A percentile compares a stretch with the other conserved stretches of the same genome.
Conservation (phyloP, 257 asterid species). For the Penstemon davidsonii region DNA sequence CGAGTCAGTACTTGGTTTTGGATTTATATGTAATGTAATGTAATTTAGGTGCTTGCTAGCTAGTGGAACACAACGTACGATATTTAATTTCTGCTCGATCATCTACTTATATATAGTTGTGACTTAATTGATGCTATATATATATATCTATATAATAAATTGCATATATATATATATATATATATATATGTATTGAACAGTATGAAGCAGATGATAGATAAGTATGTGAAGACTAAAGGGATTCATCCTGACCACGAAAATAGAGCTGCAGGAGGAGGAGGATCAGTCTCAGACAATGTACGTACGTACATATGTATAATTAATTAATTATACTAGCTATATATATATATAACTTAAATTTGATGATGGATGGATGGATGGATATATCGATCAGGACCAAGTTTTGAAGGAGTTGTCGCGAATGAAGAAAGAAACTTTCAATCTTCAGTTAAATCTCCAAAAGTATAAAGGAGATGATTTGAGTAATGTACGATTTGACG, state of each 20-base stretch:
- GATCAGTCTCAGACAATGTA: conserved; percentile 37
- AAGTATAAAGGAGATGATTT: conserved; percentile 71
- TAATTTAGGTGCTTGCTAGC: too few species aligned
- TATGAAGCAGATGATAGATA: conserved; percentile 69
- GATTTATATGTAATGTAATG: too few species aligned
- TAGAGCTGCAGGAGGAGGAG: conserved; percentile 18
- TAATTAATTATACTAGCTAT: background rate
- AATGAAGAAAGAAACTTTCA: conserved; percentile 58
- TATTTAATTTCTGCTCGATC: background rate
- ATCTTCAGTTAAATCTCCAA: conserved; percentile 71
- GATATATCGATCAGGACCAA: conserved; percentile 39
- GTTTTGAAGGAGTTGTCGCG: conserved; percentile 42
- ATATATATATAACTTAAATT: too few species aligned
- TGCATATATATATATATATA: too few species aligned
- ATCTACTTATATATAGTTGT: too few species aligned
- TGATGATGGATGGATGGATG: too few species aligned
- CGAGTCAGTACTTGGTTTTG: too few species aligned
- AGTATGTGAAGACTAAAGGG: conserved; percentile 53
- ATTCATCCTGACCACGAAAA: conserved; percentile 37
- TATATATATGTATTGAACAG: conserved; percentile 34
- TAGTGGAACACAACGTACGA: too few species aligned
- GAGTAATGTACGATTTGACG: conserved; percentile 53
- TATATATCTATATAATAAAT: too few species aligned
- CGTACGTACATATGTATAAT: background rate
- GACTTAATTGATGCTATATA: too few species aligned